Base-by-base conservation (phyloP, 208 protist genomes). In the Borovskyia barvae region DNA sequence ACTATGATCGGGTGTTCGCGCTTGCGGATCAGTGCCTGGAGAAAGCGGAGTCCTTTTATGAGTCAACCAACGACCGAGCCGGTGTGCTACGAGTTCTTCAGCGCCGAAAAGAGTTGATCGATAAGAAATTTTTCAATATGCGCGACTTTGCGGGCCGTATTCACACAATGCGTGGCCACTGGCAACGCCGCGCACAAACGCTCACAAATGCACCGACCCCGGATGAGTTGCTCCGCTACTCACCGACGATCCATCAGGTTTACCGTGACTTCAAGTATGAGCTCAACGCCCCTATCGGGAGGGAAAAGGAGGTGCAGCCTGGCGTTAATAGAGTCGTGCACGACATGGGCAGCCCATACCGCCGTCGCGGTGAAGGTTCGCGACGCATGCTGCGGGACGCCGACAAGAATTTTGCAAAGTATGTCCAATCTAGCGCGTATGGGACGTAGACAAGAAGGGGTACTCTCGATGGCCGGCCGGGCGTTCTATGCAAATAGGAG, bases 41-140 rank as follows among this genome's bases (percentile, higher is more conserved):
- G 30, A 75, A 68, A n/a, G 90, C 90, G 1, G 86, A 92, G 63
- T 37, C 51, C 14, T 73, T 85, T 5, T 85, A 92, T 55, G 52
- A 67, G 35, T 32, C 53, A 12, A 22, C 56, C 32, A 63, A 62
- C 35, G 72, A 92, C 55, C 51, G 49, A 7, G 73, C 70, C 8
- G 77, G 82, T 3, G 69, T 85, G 30, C 78, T 92, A 49, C 83
- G 86, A n/a, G 82, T 89, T 36, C 74, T 95, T 22, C 77, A 91
- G 56, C 58, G 54, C 29, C 81, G 86, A 5, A 90, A 93, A 50
- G 84, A 92, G 55, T 60, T 93, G 65, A 76, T 95, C 19, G 90
- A 93, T 57, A 85, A 84, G 50, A 93, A 93, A 67, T 93, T 91
- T 57, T 93, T 95, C 63, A 95, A 95, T 58, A 86, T 95, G 80